phyloP scores from a whole-genome alignment of 768 basidiomycete genomes.

The Lactarius hatsudake region DNA sequence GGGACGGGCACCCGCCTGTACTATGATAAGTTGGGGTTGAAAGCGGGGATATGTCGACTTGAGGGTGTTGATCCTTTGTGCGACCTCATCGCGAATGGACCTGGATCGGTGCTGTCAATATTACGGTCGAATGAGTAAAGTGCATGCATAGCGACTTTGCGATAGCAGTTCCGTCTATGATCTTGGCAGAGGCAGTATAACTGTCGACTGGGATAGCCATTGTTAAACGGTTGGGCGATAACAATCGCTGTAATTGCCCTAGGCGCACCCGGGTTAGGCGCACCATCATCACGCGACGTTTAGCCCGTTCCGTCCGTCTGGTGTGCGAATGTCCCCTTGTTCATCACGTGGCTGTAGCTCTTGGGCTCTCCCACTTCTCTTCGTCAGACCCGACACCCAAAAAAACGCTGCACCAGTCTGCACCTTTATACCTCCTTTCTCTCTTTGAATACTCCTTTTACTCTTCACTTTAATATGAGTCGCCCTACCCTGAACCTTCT shows the following conservation, averaged over 20 bases:
- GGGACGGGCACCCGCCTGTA: constrained; percentile 90
- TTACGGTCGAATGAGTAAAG: constrained; percentile 7
- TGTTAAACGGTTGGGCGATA: neutral
- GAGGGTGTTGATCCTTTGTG: constrained; percentile 60
- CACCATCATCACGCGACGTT: constrained; percentile 1
- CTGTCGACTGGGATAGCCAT: constrained; percentile 32
- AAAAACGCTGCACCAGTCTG: constrained; percentile 6
- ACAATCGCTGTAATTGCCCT: constrained; percentile 10
- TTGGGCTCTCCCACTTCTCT: neutral
- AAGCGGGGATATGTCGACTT: constrained; percentile 80
- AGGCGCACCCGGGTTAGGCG: constrained; percentile 11
- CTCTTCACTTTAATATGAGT: constrained; percentile 43
- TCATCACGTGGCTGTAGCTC: neutral
- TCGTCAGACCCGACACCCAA: constrained; percentile 1
- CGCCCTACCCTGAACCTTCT: constrained; percentile 51
- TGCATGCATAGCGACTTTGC: constrained; percentile 61
- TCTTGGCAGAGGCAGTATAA: constrained; percentile 39
- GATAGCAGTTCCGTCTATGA: constrained; percentile 82
- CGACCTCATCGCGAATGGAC: constrained; percentile 74
- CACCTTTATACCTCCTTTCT: constrained; percentile 8
- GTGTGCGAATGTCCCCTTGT: too few relatives aligned
- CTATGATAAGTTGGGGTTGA: constrained; percentile 84
- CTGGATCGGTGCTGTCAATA: constrained; percentile 41
- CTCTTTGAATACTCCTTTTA: constrained; percentile 15
- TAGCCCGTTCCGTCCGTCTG: neutral